These are phyloP conservation scores for Irpex sp. DNA, from an alignment of 1,284 basidiomycete species.

Conservation along the genomic window DNA sequence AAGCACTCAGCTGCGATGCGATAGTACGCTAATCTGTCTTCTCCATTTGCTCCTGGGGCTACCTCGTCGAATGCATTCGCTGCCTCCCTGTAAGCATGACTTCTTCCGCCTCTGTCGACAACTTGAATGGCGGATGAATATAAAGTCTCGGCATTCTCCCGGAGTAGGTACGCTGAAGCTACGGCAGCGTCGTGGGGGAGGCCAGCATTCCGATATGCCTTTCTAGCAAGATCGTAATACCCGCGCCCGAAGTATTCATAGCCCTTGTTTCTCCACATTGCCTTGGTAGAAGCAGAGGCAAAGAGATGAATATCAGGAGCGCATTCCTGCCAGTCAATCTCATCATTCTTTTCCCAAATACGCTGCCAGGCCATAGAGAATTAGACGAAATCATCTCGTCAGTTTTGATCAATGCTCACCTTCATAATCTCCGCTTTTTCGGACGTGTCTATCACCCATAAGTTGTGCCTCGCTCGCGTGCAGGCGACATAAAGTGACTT, in stretches of 20 bases:
- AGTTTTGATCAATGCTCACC: conserved; percentile 30
- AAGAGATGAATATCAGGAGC: conserved; percentile 36
- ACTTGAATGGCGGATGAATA: not conserved
- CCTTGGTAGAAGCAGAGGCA: conserved; percentile 40
- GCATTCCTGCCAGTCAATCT: conserved; percentile 39
- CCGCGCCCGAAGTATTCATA: conserved; percentile 48
- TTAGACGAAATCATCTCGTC: not conserved
- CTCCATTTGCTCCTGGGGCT: conserved; percentile 29
- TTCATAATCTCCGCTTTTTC: conserved; percentile 52
- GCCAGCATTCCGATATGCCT: conserved; percentile 55
- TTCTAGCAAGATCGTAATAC: conserved; percentile 56
- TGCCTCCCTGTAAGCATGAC: conserved; percentile 26
- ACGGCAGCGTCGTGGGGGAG: conserved; percentile 40
- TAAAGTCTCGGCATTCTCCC: conserved; percentile 30
- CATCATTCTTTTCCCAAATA: conserved; percentile 43
- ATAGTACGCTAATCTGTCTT: conserved; percentile 32
- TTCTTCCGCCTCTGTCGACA: conserved; percentile 30
- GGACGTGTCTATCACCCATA: conserved; percentile 66
- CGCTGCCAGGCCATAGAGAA: conserved; percentile 18
- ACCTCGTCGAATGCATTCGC: conserved; percentile 45
- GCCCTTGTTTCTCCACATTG: conserved; percentile 56
- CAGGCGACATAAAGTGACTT: conserved; percentile 69
- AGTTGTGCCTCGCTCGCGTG: conserved; percentile 60
- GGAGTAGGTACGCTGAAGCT: conserved; percentile 39
- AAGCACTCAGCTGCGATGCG: conserved; percentile 51